These are phyloP conservation scores for Dichomitus squalens DNA, from an alignment of 1,284 basidiomycete species.

Conservation along the genomic window DNA sequence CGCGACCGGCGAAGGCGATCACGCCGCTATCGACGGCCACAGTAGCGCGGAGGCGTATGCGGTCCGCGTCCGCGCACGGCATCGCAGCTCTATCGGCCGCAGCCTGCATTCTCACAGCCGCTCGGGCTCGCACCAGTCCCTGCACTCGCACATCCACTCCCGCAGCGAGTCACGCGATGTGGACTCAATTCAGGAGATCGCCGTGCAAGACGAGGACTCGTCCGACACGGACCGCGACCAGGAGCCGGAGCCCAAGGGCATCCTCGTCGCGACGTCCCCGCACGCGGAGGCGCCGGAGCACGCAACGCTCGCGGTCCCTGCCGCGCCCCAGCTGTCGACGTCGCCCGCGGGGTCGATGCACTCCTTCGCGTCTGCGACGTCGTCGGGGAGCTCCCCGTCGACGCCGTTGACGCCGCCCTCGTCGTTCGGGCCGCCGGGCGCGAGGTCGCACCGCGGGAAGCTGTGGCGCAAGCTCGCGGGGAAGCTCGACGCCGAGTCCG, in stretches of 20 bases:
- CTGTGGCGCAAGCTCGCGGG: conserved; percentile 25
- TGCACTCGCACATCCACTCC: conserved; percentile 9
- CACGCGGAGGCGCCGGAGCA: background rate
- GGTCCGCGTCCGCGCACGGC: conserved; percentile 19
- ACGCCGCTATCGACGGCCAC: conserved; percentile 13
- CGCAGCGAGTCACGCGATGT: conserved; percentile 19
- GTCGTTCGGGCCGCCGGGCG: background rate
- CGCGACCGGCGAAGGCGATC: conserved; percentile 5
- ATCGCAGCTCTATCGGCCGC: conserved; percentile 8
- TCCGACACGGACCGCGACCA: conserved; percentile 9
- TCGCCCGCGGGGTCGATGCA: conserved; percentile 13
- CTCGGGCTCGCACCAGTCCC: conserved; percentile 21
- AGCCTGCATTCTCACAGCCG: conserved; percentile 8
- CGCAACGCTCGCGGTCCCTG: conserved; percentile 7
- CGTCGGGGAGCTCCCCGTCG: conserved; percentile 17
- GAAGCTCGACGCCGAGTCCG: conserved; percentile 18
- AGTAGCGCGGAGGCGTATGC: conserved; percentile 24
- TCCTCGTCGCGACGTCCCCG: conserved; percentile 8
- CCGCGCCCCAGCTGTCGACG: conserved; percentile 1
- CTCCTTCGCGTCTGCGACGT: conserved; percentile 17
- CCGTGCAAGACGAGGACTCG: conserved; percentile 6
- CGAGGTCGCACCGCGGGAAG: conserved; percentile 11
- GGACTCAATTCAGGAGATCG: conserved; percentile 16
- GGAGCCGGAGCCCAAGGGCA: conserved; percentile 1
- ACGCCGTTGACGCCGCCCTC: conserved; percentile 17